phyloP scores from a whole-genome alignment of 73 alveolate species.

The Stentor roeselii region DNA sequence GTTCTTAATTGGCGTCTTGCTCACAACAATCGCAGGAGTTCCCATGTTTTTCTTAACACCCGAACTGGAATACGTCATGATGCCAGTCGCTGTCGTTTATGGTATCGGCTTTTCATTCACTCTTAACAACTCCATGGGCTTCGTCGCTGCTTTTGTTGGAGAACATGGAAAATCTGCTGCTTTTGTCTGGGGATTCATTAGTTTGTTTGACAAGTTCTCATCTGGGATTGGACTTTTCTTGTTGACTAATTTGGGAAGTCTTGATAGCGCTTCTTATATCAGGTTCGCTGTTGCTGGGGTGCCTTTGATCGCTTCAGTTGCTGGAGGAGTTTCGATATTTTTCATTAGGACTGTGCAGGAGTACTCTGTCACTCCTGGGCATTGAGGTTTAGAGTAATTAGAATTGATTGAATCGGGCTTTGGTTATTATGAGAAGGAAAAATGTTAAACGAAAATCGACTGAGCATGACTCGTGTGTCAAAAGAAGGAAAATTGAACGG shows the following conservation, averaged over 20 bases:
- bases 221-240: conserved; percentile 13
- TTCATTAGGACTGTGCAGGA: not conserved
- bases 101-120: conserved; percentile 10
- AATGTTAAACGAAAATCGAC: too few relatives aligned
- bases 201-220: conserved; percentile 26
- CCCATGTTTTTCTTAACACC: conserved; percentile 9
- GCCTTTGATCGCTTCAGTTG: conserved; percentile 1
- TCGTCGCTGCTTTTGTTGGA: conserved; percentile 32
- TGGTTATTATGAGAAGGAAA: too few relatives aligned
- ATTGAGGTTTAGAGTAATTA: too few relatives aligned
- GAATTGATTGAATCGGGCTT: too few relatives aligned
- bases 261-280: not conserved
- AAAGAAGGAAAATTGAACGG: too few relatives aligned
- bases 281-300: conserved; percentile 17
- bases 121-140: not conserved
- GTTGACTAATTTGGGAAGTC: conserved; percentile 11
- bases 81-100: not conserved
- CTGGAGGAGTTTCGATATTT: not conserved
- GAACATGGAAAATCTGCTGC: conserved; percentile 18
- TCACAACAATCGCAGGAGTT: not conserved
- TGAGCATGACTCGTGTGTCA: too few relatives aligned
- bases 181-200: conserved; percentile 16
- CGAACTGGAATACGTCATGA: not conserved
- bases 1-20: conserved; percentile 29
- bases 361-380: conserved; percentile 1